Evolutionary conservation across 768 basidiomycete species (phyloP).

Genomic region (Cytidiella melzeri): DNA sequence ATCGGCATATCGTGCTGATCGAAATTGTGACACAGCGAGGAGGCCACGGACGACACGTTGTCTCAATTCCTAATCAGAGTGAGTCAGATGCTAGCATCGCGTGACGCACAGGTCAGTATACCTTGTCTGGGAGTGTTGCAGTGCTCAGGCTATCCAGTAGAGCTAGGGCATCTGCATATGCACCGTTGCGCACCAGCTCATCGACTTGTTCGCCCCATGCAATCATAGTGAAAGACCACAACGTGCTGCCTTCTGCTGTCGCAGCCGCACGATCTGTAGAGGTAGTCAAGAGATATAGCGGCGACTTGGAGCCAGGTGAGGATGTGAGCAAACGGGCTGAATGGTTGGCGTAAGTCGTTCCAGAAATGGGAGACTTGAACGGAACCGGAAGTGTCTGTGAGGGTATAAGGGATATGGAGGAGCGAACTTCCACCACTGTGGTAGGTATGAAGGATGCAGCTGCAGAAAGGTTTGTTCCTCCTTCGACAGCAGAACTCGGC

Average conservation of each 20-base stretch:
- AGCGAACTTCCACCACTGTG: slow-evolving; percentile 63
- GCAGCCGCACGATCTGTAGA: slow-evolving; percentile 67
- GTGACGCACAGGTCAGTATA: slow-evolving; percentile 17
- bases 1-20: slow-evolving; percentile 55
- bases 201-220: slow-evolving; percentile 81
- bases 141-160: slow-evolving; percentile 68
- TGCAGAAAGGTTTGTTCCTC: slow-evolving; percentile 18
- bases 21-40: slow-evolving; percentile 75
- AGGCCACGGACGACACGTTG: slow-evolving; percentile 59
- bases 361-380: slow-evolving; percentile 26
- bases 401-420: slow-evolving; percentile 56
- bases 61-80: slow-evolving; percentile 41
- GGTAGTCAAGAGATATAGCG: slow-evolving; percentile 60
- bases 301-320: slow-evolving; percentile 45
- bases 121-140: slow-evolving; percentile 57
- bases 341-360: slow-evolving; percentile 32
- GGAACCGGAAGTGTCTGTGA: slow-evolving; percentile 65
- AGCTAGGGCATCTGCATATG: slow-evolving; percentile 75
- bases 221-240: slow-evolving; percentile 73
- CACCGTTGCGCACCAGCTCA: slow-evolving; percentile 63
- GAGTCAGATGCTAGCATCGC: not conserved
- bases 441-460: slow-evolving; percentile 42
- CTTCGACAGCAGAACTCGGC: slow-evolving; percentile 23
- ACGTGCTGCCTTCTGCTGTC: slow-evolving; percentile 61
- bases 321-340: slow-evolving; percentile 61